Evolutionary conservation across 2,329 filamentous ascomycete species (phyloP).

Genomic region (Colletotrichum lentis): DNA sequence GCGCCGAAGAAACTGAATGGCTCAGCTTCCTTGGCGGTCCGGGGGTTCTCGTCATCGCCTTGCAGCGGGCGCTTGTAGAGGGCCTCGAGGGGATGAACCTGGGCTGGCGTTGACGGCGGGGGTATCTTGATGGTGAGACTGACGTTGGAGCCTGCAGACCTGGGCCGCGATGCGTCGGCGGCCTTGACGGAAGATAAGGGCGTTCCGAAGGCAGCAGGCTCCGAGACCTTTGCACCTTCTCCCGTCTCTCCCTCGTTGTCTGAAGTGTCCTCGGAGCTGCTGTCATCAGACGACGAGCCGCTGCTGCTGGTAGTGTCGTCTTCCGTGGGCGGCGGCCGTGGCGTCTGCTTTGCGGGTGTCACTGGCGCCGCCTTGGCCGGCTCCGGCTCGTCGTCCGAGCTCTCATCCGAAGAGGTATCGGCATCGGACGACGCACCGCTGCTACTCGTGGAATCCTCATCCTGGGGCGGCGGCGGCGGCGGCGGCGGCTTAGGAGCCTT

Average conservation of each 20-base stretch:
- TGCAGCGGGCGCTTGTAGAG: constrained; percentile 80
- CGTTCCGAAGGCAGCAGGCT: constrained; percentile 8
- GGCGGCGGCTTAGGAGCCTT: constrained; percentile 18
- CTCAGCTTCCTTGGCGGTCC: constrained; percentile 16
- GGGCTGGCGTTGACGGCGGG: constrained; percentile 54
- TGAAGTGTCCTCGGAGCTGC: constrained; percentile 39
- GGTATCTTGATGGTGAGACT: constrained; percentile 66
- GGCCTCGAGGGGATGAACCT: constrained; percentile 87
- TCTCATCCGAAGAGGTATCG: constrained; percentile 46
- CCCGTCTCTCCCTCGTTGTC: constrained; percentile 41
- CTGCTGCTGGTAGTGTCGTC: constrained; percentile 42
- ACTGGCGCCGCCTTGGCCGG: constrained; percentile 15
- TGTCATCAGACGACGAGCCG: constrained; percentile 41
- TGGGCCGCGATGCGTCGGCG: constrained; percentile 52
- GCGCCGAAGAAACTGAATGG: constrained; percentile 74
- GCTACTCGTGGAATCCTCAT: constrained; percentile 51
- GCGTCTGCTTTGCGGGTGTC: constrained; percentile 29
- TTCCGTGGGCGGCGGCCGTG: constrained; percentile 39
- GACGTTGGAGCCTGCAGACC: constrained; percentile 60
- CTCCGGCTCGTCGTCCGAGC: constrained; percentile 43
- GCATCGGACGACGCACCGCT: constrained; percentile 49
- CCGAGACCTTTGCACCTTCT: constrained; percentile 29
- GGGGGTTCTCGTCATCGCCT: constrained; percentile 45
- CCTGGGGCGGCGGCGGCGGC: constrained; percentile 6
- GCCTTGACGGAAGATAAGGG: constrained; percentile 40